Evolutionary conservation across 352 stramenopile species (phyloP), one percentile per base, ranked within the genome.

Genomic region (Pythium dissimile): DNA sequence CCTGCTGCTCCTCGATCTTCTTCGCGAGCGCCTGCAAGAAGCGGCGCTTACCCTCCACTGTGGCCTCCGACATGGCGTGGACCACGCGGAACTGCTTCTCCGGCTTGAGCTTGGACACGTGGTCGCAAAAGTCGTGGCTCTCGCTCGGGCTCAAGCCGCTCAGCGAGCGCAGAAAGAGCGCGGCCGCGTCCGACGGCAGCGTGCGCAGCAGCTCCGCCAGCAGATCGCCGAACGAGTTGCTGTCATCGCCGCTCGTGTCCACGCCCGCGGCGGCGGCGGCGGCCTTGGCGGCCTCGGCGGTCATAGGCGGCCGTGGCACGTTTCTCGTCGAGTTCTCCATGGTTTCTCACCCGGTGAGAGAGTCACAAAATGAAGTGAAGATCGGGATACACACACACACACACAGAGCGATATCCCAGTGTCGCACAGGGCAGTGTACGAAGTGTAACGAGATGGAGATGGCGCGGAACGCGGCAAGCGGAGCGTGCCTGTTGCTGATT

Each of bases 11-110:
- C 15, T 76, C 59, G 55, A 93, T 89, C 64, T 92, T 91, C 46
- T 84, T 76, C 45, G 76, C 74, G 42, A 94, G 53, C 35, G 74
- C 84, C 18, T 76, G 34, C 5, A 94, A 64, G 38, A 92, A 94
- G 44, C 83, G 84, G 57, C 88, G 84, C 66, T 94, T 94, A 48
- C 81, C 84, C 10, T 89, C 77, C 0, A 89, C 61, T 28, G 80
- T 84, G 18, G 77, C 82, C 60, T 92, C 82, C 50, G 80, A 80
- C 79, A 94, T 89, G 31, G 84, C 81, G 38, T 86, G 84, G 54
- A 94, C 90, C 53, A 94, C 84, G 31, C 84, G 84, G 61, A 88
- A 94, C 71, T 94, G 82, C 63, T 94, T 94, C 62, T 89, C 77
- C 32, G 84, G 75, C 23, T 84, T 80, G 57, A 94, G 71, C 41